Evolutionary conservation across 2,329 filamentous ascomycete species (phyloP).

Genomic region (Annulohypoxylon truncatum): DNA sequence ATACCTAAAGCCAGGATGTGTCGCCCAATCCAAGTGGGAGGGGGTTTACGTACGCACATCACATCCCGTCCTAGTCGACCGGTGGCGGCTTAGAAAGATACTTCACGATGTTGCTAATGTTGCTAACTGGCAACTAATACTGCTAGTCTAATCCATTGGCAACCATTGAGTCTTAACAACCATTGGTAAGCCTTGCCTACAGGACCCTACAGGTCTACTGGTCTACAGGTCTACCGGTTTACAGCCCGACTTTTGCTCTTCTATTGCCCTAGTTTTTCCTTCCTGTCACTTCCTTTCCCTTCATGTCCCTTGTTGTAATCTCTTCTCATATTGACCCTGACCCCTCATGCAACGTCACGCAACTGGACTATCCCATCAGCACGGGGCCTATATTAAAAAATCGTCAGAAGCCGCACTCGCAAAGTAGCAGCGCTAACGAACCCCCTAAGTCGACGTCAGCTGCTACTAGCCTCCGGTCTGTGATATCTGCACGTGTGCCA

Average conservation of each 20-base stretch:
- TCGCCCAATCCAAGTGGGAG: constrained; percentile 22
- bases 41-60: constrained; percentile 25
- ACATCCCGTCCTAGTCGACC: constrained; percentile 9
- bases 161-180: constrained; percentile 9
- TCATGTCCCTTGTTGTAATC: constrained; percentile 6
- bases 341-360: constrained; percentile 47
- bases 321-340: constrained; percentile 22
- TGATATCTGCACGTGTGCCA: constrained; percentile 42
- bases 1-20: not conserved
- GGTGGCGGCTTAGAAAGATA: constrained; percentile 1
- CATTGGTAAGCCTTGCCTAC: constrained; percentile 36
- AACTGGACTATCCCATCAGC: constrained; percentile 36
- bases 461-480: constrained; percentile 43
- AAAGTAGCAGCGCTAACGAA: constrained; percentile 39
- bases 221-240: constrained; percentile 10
- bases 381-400: constrained; percentile 36
- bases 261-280: not conserved
- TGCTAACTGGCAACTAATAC: not conserved
- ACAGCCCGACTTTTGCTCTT: constrained; percentile 19
- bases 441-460: constrained; percentile 43
- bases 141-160: constrained; percentile 10
- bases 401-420: constrained; percentile 38
- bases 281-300: too few species aligned
- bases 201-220: not conserved
- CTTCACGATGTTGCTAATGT: not conserved